These are phyloP conservation scores for Pseudonitzschia multistriata DNA, from an alignment of 108 stramenopile genomes.

Conservation along the genomic window DNA sequence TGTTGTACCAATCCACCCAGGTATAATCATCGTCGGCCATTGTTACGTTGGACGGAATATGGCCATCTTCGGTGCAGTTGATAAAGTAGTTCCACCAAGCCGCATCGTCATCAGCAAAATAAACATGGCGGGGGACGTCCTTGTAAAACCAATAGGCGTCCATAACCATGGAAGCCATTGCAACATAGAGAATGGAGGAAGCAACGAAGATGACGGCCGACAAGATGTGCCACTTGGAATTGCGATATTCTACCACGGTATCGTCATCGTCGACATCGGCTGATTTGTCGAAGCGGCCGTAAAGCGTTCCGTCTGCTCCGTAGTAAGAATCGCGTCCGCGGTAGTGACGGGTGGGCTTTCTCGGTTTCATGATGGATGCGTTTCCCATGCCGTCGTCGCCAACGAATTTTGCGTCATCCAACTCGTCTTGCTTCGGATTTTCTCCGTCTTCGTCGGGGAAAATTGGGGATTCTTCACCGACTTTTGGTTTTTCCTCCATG, in stretches of 20 bases:
- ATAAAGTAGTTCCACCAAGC: conserved; percentile 16
- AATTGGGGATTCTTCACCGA: too few relatives aligned
- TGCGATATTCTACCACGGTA: neutral
- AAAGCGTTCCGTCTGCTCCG: neutral
- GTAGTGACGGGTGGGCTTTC: conserved; percentile 9
- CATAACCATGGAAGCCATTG: conserved; percentile 1
- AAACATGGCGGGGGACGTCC: conserved; percentile 7
- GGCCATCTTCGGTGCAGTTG: conserved; percentile 3
- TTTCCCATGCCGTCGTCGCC: too few relatives aligned
- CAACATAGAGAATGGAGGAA: conserved; percentile 6
- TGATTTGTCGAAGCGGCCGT: neutral
- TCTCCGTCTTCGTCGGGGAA: too few relatives aligned
- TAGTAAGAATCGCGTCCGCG: neutral
- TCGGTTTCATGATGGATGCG: conserved; percentile 16
- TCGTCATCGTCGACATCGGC: neutral
- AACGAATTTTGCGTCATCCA: too few relatives aligned
- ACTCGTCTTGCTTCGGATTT: too few relatives aligned
- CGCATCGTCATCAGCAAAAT: neutral
- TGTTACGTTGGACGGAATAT: neutral
- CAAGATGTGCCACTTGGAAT: conserved; percentile 4
- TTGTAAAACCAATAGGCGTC: conserved; percentile 12
- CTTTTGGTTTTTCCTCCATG: too few relatives aligned
- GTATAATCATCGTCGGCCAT: conserved; percentile 8
- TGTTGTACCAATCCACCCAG: conserved; percentile 15
- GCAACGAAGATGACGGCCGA: neutral